Evolutionary conservation across 2,329 filamentous ascomycete species (phyloP).

Genomic region (Ceratocystis colombiana): DNA sequence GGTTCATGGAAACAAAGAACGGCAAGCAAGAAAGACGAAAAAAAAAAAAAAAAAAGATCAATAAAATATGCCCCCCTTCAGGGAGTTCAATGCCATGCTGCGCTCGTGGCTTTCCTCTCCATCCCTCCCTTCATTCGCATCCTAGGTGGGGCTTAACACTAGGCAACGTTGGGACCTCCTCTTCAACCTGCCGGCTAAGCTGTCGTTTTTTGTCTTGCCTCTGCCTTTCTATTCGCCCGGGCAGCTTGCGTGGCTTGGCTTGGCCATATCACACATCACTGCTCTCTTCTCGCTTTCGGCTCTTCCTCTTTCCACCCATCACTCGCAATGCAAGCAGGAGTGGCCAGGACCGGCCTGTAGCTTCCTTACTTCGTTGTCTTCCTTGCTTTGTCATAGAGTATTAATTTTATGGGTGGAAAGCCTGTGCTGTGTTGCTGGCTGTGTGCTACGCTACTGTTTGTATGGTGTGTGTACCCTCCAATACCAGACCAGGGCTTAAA

Average conservation of each 20-base stretch:
- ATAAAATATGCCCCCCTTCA: background rate
- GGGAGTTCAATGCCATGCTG: background rate
- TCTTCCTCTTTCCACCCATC: conserved; percentile 5
- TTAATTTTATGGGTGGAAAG: background rate
- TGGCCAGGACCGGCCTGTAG: background rate
- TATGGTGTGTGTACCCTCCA: too few species aligned
- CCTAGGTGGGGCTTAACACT: background rate
- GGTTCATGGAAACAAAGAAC: too few species aligned
- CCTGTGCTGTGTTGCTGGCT: background rate
- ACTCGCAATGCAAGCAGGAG: background rate
- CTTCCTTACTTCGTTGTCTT: background rate
- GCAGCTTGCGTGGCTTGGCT: conserved; percentile 12
- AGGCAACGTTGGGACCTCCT: background rate
- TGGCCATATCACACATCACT: background rate
- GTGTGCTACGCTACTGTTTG: too few species aligned
- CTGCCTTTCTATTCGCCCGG: background rate
- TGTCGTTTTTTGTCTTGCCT: background rate
- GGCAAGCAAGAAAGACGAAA: background rate
- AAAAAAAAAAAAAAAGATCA: background rate
- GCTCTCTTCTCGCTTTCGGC: background rate
- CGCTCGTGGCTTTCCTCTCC: background rate
- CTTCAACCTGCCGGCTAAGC: background rate
- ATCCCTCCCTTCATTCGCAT: conserved; percentile 3
- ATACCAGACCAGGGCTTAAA: background rate
- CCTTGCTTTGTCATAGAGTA: background rate